Evolutionary conservation across 208 protist species (phyloP).

Genomic region (Acanthamoeba culbertsoni): DNA sequence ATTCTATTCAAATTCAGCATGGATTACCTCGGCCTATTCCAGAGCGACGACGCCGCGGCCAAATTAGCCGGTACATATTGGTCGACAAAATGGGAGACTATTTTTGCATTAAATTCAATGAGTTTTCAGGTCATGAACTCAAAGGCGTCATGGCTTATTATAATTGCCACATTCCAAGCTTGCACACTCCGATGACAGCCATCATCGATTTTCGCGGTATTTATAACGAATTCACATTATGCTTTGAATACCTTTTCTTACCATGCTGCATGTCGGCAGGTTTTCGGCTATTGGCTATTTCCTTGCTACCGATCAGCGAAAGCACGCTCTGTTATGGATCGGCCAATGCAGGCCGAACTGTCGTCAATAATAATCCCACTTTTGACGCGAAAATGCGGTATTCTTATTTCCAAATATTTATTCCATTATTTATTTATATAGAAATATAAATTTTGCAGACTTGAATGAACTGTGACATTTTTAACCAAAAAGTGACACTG

Average conservation of each 20-base stretch:
- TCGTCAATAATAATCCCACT: neutral
- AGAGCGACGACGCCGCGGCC: neutral
- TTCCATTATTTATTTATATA: too few species aligned
- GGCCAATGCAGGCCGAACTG: neutral
- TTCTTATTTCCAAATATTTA: too few species aligned
- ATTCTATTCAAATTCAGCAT: constrained; percentile 20
- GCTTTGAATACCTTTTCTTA: neutral
- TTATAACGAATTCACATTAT: neutral
- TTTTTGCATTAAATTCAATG: neutral
- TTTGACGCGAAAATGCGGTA: neutral
- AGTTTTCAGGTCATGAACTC: neutral
- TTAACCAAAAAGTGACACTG: too few species aligned
- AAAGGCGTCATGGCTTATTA: constrained; percentile 36
- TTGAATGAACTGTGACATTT: too few species aligned
- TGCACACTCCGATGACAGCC: constrained; percentile 14
- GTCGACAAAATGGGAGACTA: neutral
- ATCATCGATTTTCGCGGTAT: neutral
- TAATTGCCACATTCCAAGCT: neutral
- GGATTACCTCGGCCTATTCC: neutral
- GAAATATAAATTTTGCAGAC: too few species aligned
- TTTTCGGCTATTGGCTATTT: neutral
- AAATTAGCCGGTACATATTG: neutral
- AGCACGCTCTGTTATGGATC: constrained; percentile 10
- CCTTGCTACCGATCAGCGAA: neutral
- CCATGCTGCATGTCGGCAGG: neutral